phyloP scores from a whole-genome alignment of 495 filamentous ascomycete species.

The Trichoderma virens region DNA sequence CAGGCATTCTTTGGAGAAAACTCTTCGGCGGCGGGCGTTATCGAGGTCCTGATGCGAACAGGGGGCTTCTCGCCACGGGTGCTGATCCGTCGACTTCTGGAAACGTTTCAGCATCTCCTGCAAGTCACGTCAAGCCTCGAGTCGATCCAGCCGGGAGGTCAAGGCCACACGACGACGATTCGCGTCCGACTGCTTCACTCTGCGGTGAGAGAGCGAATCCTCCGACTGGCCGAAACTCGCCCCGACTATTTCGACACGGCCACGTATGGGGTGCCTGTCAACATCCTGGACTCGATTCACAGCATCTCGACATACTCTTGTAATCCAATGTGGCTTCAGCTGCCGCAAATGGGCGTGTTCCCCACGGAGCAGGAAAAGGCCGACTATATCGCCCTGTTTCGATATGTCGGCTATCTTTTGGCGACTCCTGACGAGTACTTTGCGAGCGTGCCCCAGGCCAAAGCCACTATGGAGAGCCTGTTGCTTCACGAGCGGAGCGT shows the following conservation, averaged over 20 bases:
- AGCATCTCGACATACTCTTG: slow-evolving; percentile 59
- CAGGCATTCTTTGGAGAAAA: slow-evolving; percentile 9
- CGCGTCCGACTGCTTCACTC: slow-evolving; percentile 62
- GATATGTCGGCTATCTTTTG: slow-evolving; percentile 57
- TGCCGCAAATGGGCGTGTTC: slow-evolving; percentile 59
- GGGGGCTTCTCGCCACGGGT: slow-evolving; percentile 64
- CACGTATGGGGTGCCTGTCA: slow-evolving; percentile 55
- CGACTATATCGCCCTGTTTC: slow-evolving; percentile 64
- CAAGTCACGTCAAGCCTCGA: slow-evolving; percentile 35
- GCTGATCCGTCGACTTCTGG: slow-evolving; percentile 54
- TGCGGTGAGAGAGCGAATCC: slow-evolving; percentile 53
- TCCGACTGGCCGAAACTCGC: slow-evolving; percentile 42
- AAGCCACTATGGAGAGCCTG: slow-evolving; percentile 53
- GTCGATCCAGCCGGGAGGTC: slow-evolving; percentile 53
- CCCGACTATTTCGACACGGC: slow-evolving; percentile 56
- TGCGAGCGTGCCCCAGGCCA: slow-evolving; percentile 40
- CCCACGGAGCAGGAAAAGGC: slow-evolving; percentile 49
- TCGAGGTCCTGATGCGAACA: slow-evolving; percentile 62
- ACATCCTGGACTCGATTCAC: slow-evolving; percentile 57
- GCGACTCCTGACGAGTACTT: slow-evolving; percentile 54
- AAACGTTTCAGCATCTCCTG: slow-evolving; percentile 60
- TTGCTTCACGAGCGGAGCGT: slow-evolving; percentile 53
- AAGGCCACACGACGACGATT: slow-evolving; percentile 54
- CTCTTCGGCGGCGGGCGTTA: slow-evolving; percentile 44
- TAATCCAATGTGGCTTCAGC: slow-evolving; percentile 54